A percentile compares a stretch with the other conserved stretches of the same genome.
Conservation (phyloP, 192 early-diverging fungal genomes). For the Spinellus fusiger region DNA sequence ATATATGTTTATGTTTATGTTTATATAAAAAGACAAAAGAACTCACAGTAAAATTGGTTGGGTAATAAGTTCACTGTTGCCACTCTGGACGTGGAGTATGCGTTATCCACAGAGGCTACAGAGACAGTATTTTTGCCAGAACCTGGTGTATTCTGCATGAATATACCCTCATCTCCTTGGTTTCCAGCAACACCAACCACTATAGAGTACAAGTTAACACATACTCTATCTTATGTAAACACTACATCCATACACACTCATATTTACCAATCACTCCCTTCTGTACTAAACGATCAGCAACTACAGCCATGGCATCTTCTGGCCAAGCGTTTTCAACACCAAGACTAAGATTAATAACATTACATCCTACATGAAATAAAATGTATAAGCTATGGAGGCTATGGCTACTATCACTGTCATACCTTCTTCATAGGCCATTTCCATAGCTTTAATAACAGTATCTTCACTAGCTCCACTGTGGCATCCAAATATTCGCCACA, state of each 20-base stretch:
- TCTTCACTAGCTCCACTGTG: slow-evolving; percentile 57
- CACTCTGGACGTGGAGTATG: slow-evolving; percentile 23
- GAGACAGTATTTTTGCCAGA: slow-evolving; percentile 48
- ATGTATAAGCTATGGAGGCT: background rate
- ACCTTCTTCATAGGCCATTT: slow-evolving; percentile 56
- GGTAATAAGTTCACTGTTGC: slow-evolving; percentile 20
- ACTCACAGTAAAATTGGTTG: slow-evolving; percentile 9
- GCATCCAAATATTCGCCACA: slow-evolving; percentile 81
- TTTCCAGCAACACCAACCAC: slow-evolving; percentile 63
- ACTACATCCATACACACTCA: background rate
- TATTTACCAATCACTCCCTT: slow-evolving; percentile 32
- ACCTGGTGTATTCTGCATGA: slow-evolving; percentile 50
- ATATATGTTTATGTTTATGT: background rate
- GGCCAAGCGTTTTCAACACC: slow-evolving; percentile 61
- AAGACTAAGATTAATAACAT: slow-evolving; percentile 81
- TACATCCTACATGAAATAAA: slow-evolving; percentile 16
- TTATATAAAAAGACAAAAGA: too few species aligned
- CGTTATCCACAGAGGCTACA: slow-evolving; percentile 50
- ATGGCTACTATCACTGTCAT: background rate
- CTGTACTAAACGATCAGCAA: slow-evolving; percentile 43
- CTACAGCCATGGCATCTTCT: slow-evolving; percentile 55
- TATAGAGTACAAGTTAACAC: background rate
- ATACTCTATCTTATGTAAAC: background rate
- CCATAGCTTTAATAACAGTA: slow-evolving; percentile 69
- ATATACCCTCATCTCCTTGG: slow-evolving; percentile 55